Percentiles rank a stretch among this genome's conserved stretches.
Conservation (phyloP, 2,329 filamentous ascomycete genomes). For the Dothideomycetes sp. region DNA sequence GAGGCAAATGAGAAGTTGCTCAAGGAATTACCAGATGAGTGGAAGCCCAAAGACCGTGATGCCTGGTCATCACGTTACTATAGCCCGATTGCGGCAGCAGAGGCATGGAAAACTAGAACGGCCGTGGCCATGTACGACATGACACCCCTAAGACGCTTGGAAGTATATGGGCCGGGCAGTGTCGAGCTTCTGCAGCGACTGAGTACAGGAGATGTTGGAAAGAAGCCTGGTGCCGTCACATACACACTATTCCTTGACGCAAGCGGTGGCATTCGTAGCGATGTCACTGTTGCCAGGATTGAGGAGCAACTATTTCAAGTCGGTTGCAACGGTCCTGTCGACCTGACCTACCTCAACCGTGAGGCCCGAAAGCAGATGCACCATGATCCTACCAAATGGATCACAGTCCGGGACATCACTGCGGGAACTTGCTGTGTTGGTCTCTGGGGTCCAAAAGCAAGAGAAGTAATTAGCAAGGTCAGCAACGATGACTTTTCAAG, state of each 20-base stretch:
- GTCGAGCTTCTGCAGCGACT: conserved; percentile 46
- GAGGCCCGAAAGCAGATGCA: conserved; percentile 44
- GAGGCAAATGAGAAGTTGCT: conserved; percentile 47
- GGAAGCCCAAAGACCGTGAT: conserved; percentile 49
- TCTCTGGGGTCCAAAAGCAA: conserved; percentile 51
- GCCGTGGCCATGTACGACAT: conserved; percentile 55
- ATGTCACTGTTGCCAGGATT: conserved; percentile 48
- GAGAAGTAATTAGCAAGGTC: conserved; percentile 41
- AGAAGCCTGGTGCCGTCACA: conserved; percentile 41
- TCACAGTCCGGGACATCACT: conserved; percentile 50
- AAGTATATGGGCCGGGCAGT: conserved; percentile 50
- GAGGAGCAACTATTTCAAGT: conserved; percentile 45
- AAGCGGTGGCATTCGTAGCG: conserved; percentile 46
- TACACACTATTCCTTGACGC: conserved; percentile 50
- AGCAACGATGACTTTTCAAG: conserved; percentile 37
- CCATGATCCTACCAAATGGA: conserved; percentile 33
- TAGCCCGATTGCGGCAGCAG: conserved; percentile 50
- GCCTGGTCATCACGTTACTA: conserved; percentile 50
- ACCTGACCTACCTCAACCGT: conserved; percentile 45
- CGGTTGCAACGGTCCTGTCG: conserved; percentile 47
- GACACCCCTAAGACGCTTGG: conserved; percentile 50
- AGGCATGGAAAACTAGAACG: conserved; percentile 57
- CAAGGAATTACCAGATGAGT: conserved; percentile 42
- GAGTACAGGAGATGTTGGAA: conserved; percentile 42
- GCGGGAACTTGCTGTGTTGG: conserved; percentile 52